These are phyloP conservation scores for Stagonosporopsis rhizophila DNA, from an alignment of 2,329 filamentous ascomycete species.

Conservation along the genomic window DNA sequence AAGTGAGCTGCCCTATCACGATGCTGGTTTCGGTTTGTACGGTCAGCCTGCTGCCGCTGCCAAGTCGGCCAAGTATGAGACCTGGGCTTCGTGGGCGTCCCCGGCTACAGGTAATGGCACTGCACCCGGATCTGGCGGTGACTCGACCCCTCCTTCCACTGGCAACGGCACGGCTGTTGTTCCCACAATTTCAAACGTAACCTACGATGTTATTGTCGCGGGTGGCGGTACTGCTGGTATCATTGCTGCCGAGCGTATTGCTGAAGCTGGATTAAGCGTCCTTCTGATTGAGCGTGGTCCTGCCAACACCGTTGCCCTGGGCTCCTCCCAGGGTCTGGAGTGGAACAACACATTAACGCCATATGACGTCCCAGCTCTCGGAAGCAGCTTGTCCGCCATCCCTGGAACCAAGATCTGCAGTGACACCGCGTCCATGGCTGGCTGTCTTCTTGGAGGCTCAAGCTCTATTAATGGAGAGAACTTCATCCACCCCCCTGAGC, in stretches of 20 bases:
- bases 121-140: constrained; percentile 13
- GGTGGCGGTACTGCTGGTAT: constrained; percentile 21
- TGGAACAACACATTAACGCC: constrained; percentile 18
- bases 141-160: constrained; percentile 12
- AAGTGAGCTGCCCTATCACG: constrained; percentile 24
- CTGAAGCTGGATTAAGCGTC: constrained; percentile 16
- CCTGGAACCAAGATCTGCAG: constrained; percentile 20
- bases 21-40: constrained; percentile 27
- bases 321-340: constrained; percentile 9
- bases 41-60: constrained; percentile 27
- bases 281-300: constrained; percentile 18
- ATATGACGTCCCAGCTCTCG: constrained; percentile 16
- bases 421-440: constrained; percentile 20
- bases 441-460: constrained; percentile 42
- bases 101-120: constrained; percentile 10
- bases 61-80: constrained; percentile 29
- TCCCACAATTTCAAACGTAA: constrained; percentile 32
- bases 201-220: constrained; percentile 21
- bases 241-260: constrained; percentile 18
- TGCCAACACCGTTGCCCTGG: constrained; percentile 15
- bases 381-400: constrained; percentile 16
- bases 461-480: constrained; percentile 61
- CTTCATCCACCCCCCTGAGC: constrained; percentile 59
- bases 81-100: constrained; percentile 30
- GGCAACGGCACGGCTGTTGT: constrained; percentile 20